A percentile compares a stretch with the other conserved stretches of the same genome.
phyloP scores from a whole-genome alignment of 2,329 filamentous ascomycete species.

The Ophiostoma perfectum region DNA sequence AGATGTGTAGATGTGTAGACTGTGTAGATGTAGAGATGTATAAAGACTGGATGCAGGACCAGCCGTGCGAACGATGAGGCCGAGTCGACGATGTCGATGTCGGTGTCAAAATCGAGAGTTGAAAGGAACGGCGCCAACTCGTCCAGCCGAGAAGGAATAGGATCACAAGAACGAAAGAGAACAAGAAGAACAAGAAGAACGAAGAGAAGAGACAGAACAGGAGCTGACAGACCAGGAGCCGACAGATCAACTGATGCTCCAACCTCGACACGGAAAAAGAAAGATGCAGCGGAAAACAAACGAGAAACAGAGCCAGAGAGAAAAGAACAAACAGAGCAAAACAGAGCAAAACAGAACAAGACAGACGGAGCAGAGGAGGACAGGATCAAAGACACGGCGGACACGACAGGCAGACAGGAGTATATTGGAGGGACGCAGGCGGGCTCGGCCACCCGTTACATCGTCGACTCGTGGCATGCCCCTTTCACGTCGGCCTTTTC shows the following conservation, averaged over 20 bases:
- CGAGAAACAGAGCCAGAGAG: too few relatives aligned
- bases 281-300: too few relatives aligned
- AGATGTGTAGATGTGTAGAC: neutral
- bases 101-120: neutral
- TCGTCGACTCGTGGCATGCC: neutral
- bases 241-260: too few relatives aligned
- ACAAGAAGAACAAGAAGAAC: neutral
- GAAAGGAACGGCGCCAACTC: conserved; percentile 4
- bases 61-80: neutral
- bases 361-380: too few relatives aligned
- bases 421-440: too few relatives aligned
- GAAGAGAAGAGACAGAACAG: neutral
- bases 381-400: too few relatives aligned
- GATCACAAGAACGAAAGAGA: neutral
- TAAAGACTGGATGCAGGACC: conserved; percentile 7
- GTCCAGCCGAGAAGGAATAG: conserved; percentile 1
- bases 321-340: neutral
- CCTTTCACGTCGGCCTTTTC: neutral
- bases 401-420: too few relatives aligned
- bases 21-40: neutral
- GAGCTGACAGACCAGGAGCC: too few relatives aligned
- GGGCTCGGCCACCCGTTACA: neutral
- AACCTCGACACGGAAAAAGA: neutral
- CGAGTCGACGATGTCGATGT: neutral
- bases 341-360: neutral